phyloP scores from a whole-genome alignment of 2,329 filamentous ascomycete genomes.

The Tetracladium maxilliforme region DNA sequence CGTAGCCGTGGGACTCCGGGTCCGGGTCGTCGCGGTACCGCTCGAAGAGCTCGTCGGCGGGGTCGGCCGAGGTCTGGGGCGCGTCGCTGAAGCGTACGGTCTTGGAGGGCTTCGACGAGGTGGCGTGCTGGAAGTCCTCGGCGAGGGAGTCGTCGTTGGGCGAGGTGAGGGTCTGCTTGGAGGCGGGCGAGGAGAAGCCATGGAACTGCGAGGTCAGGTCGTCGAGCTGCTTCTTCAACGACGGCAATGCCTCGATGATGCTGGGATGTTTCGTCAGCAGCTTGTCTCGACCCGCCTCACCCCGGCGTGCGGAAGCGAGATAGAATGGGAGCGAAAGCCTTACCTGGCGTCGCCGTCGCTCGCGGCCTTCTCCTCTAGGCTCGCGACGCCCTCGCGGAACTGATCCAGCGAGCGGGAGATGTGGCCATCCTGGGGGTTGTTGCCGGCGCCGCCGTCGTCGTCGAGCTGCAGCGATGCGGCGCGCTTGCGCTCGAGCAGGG shows the following conservation, averaged over 20 bases:
- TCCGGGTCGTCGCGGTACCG: slow-evolving; percentile 60
- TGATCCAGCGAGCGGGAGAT: slow-evolving; percentile 82
- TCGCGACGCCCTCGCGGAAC: slow-evolving; percentile 64
- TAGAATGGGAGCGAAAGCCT: too few relatives aligned
- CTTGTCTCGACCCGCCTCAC: slow-evolving; percentile 1
- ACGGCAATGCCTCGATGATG: slow-evolving; percentile 3
- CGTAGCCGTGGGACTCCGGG: slow-evolving; percentile 12
- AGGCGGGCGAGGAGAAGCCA: slow-evolving; percentile 36
- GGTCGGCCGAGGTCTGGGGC: slow-evolving; percentile 19
- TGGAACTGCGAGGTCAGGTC: slow-evolving; percentile 73
- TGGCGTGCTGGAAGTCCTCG: slow-evolving; percentile 50
- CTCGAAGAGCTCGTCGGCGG: slow-evolving; percentile 30
- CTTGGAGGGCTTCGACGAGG: slow-evolving; percentile 29
- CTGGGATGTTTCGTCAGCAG: slow-evolving; percentile 2
- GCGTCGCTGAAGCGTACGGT: slow-evolving; percentile 78
- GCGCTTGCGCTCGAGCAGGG: slow-evolving; percentile 79
- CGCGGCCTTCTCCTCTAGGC: too few relatives aligned
- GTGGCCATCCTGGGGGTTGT: slow-evolving; percentile 63
- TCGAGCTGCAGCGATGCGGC: slow-evolving; percentile 70
- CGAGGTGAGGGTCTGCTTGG: slow-evolving; percentile 34
- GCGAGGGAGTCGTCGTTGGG: slow-evolving; percentile 51
- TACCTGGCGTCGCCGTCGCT: not conserved
- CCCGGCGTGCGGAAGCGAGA: not conserved
- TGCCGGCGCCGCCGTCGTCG: slow-evolving; percentile 42
- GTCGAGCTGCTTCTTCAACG: slow-evolving; percentile 59